Percentiles rank a stretch among this genome's conserved stretches.
phyloP scores from a whole-genome alignment of 2,329 filamentous ascomycete species.

The Pseudogymnoascus sp. region DNA sequence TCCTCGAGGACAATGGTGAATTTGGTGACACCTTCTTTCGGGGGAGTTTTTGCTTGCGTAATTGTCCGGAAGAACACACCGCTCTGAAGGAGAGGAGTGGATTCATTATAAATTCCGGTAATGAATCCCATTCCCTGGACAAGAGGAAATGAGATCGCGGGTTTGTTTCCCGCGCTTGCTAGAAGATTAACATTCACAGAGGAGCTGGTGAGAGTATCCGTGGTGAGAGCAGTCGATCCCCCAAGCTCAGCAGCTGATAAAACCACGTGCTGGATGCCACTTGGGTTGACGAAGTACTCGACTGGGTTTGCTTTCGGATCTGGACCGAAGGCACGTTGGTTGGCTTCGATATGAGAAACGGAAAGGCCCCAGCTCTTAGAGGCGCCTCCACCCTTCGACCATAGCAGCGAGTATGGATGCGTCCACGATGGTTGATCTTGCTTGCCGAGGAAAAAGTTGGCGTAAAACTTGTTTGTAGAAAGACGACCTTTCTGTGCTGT shows the following conservation, averaged over 20 bases:
- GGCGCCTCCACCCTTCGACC: conserved; percentile 55
- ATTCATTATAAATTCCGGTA: conserved; percentile 65
- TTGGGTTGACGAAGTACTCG: conserved; percentile 70
- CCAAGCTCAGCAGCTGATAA: conserved; percentile 72
- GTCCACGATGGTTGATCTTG: conserved; percentile 65
- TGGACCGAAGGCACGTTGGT: conserved; percentile 60
- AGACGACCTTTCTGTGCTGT: conserved; percentile 38
- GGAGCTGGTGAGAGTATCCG: conserved; percentile 47
- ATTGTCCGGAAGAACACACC: conserved; percentile 67
- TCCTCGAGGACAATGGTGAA: conserved; percentile 69
- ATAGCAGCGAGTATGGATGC: conserved; percentile 65
- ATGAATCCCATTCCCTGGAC: conserved; percentile 87
- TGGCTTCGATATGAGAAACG: conserved; percentile 64
- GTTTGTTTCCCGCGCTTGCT: conserved; percentile 41
- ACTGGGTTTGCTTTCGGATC: conserved; percentile 49
- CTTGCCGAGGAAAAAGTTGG: conserved; percentile 69
- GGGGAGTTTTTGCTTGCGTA: conserved; percentile 46
- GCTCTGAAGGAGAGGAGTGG: conserved; percentile 65
- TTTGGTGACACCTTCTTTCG: conserved; percentile 62
- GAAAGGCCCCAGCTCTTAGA: conserved; percentile 68
- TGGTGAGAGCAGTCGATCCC: conserved; percentile 47
- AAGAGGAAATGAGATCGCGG: conserved; percentile 68
- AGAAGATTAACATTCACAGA: conserved; percentile 62
- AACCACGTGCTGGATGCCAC: conserved; percentile 73
- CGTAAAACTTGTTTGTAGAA: conserved; percentile 73